Percentiles rank a stretch among this genome's conserved stretches.
Evolutionary conservation across 2,329 filamentous ascomycete genomes (phyloP).

Genomic region (Penicillium sp.): DNA sequence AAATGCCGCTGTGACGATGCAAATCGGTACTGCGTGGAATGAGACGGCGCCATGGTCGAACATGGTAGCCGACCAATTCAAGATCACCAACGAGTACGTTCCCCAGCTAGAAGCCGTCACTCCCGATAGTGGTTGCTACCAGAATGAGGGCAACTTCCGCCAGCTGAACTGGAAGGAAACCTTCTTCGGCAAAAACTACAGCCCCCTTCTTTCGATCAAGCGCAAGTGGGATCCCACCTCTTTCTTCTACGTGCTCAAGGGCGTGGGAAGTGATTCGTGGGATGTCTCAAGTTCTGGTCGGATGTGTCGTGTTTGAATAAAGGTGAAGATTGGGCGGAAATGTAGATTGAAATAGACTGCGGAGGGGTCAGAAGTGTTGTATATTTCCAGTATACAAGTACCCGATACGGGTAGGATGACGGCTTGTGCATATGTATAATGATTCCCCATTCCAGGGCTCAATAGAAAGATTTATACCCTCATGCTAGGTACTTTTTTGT

Average conservation of each 20-base stretch:
- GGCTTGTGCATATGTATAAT: too few relatives aligned
- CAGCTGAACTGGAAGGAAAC: slow-evolving; percentile 43
- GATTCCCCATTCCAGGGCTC: too few relatives aligned
- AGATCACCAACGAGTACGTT: slow-evolving; percentile 43
- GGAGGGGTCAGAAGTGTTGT: too few relatives aligned
- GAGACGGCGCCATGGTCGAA: slow-evolving; percentile 29
- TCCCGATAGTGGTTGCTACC: slow-evolving; percentile 41
- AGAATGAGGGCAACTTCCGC: slow-evolving; percentile 46
- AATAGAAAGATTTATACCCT: too few relatives aligned
- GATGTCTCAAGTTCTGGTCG: slow-evolving; percentile 26
- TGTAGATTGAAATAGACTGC: too few relatives aligned
- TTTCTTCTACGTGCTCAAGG: slow-evolving; percentile 43
- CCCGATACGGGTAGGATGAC: too few relatives aligned
- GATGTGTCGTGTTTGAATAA: slow-evolving; percentile 26
- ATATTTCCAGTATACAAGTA: too few relatives aligned
- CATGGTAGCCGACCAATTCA: slow-evolving; percentile 35
- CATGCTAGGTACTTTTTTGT: too few relatives aligned
- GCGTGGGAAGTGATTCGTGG: slow-evolving; percentile 42
- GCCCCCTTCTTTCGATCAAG: slow-evolving; percentile 39
- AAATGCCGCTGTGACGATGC: slow-evolving; percentile 42
- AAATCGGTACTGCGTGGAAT: slow-evolving; percentile 37
- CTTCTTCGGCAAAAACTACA: slow-evolving; percentile 47
- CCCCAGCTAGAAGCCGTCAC: slow-evolving; percentile 42
- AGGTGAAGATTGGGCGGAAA: too few relatives aligned
- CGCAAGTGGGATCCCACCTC: slow-evolving; percentile 43